Conservation (phyloP, 164 flowering plant genomes). For the Amborella trichopoda region DNA sequence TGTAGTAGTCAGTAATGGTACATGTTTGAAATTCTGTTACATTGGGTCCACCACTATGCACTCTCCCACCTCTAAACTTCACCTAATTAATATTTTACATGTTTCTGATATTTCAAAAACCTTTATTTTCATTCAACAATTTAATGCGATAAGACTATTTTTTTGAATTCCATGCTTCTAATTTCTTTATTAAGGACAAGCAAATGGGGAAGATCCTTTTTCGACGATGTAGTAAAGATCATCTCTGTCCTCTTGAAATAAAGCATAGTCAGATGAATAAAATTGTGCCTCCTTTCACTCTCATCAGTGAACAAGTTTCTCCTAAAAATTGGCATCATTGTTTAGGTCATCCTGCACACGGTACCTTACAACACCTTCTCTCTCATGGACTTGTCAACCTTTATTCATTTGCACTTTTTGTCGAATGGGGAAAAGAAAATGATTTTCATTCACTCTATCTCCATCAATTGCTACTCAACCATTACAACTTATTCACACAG, state of each 20-base stretch:
- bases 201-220: background rate
- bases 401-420: too few relatives aligned
- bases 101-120: background rate
- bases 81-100: background rate
- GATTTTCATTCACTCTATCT: background rate
- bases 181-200: background rate
- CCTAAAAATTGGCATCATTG: too few relatives aligned
- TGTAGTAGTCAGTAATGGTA: background rate
- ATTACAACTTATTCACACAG: background rate
- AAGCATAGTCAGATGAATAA: too few relatives aligned
- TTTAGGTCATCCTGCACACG: too few relatives aligned
- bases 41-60: background rate
- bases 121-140: background rate
- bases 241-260: too few relatives aligned
- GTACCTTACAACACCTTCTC: too few relatives aligned
- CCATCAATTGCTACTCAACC: too few relatives aligned
- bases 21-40: background rate
- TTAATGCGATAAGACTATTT: background rate
- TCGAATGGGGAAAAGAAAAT: background rate
- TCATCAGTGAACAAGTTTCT: too few relatives aligned
- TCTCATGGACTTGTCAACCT: too few relatives aligned
- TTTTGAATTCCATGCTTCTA: background rate
- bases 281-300: too few relatives aligned
- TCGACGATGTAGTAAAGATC: background rate
- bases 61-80: background rate